Percentiles rank a stretch among this genome's conserved stretches.
These are phyloP conservation scores for Nemania sp. DNA, from an alignment of 2,329 filamentous ascomycete genomes.

Conservation along the genomic window DNA sequence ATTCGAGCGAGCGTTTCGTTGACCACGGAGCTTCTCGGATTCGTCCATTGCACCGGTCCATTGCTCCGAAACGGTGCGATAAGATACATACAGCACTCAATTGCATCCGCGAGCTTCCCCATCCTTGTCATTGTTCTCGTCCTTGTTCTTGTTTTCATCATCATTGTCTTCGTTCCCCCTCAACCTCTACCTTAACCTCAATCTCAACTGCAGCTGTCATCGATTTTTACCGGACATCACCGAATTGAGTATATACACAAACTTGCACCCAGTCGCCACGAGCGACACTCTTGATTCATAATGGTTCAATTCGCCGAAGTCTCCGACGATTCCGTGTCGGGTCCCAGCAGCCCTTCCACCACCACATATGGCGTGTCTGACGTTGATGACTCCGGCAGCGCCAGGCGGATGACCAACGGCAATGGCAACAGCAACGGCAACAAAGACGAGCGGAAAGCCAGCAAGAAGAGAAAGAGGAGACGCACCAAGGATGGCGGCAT, in stretches of 20 bases:
- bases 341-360: slow-evolving; percentile 28
- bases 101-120: too few relatives aligned
- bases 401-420: slow-evolving; percentile 6
- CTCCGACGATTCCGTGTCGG: slow-evolving; percentile 20
- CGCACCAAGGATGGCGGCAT: slow-evolving; percentile 35
- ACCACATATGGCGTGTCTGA: slow-evolving; percentile 34
- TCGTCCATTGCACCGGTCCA: not conserved
- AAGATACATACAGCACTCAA: too few relatives aligned
- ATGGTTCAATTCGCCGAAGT: slow-evolving; percentile 38
- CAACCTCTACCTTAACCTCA: too few relatives aligned
- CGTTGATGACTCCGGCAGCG: slow-evolving; percentile 38
- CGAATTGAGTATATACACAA: slow-evolving; percentile 6
- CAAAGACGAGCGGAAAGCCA: too few relatives aligned
- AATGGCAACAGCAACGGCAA: slow-evolving; percentile 32
- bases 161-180: too few relatives aligned
- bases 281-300: slow-evolving; percentile 9
- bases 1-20: too few relatives aligned
- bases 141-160: too few relatives aligned
- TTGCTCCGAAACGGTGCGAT: too few relatives aligned
- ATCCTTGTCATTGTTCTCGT: too few relatives aligned
- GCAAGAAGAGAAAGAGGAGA: slow-evolving; percentile 37
- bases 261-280: not conserved
- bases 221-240: not conserved
- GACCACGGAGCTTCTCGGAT: slow-evolving; percentile 2
- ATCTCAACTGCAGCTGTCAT: not conserved